Percentiles rank a stretch among this genome's conserved stretches.
Evolutionary conservation across 208 protist genomes (phyloP).

Genomic region (Trypanosomatidae sp.): DNA sequence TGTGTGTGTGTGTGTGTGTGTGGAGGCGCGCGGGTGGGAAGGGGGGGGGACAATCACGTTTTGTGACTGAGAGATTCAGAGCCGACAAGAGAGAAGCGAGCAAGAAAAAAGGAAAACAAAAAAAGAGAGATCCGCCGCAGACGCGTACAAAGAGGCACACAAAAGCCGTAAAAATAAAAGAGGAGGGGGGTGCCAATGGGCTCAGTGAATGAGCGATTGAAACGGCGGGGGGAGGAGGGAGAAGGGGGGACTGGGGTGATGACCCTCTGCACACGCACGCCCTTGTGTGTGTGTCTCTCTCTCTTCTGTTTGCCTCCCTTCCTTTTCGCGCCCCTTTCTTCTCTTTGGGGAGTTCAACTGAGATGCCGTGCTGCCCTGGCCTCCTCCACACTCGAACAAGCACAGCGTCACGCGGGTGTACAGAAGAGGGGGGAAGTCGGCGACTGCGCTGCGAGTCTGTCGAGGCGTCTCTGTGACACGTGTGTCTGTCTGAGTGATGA

Average conservation of each 20-base stretch:
- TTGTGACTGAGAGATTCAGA: not conserved
- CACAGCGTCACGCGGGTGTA: not conserved
- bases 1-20: too few relatives aligned
- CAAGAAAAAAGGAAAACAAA: slow-evolving; percentile 1
- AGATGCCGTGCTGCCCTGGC: not conserved
- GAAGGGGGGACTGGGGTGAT: not conserved
- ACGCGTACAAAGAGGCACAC: not conserved
- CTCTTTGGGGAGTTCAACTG: not conserved
- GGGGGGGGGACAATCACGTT: not conserved
- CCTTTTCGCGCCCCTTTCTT: not conserved
- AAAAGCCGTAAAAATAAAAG: not conserved
- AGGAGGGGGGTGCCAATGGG: not conserved
- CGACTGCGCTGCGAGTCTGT: not conserved
- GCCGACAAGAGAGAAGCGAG: not conserved
- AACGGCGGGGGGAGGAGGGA: not conserved
- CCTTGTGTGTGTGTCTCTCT: not conserved
- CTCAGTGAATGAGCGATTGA: not conserved
- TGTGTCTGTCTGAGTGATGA: slow-evolving; percentile 1
- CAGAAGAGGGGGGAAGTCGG: not conserved
- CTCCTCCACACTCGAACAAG: not conserved
- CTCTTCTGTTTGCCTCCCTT: not conserved
- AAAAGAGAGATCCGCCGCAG: not conserved
- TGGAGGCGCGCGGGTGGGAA: not conserved
- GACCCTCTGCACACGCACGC: not conserved
- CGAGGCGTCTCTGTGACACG: not conserved